phyloP scores from a whole-genome alignment of 805 yeast species.

The Brettanomyces anomalus region DNA sequence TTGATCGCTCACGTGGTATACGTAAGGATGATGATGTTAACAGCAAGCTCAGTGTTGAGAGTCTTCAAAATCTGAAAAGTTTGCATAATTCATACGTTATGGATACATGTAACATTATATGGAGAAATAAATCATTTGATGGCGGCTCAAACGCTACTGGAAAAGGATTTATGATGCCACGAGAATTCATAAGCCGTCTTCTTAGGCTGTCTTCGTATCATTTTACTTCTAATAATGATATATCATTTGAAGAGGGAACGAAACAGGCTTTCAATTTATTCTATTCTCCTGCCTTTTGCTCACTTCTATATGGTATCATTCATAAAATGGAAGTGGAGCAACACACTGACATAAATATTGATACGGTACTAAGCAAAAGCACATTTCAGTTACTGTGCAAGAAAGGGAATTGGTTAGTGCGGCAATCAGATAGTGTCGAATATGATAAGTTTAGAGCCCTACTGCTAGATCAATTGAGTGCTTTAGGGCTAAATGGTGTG shows the following conservation, averaged over 20 bases:
- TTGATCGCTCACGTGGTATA: not conserved
- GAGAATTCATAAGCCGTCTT: slow-evolving; percentile 24
- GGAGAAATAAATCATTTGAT: slow-evolving; percentile 48
- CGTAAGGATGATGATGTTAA: slow-evolving; percentile 8
- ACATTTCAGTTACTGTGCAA: slow-evolving; percentile 28
- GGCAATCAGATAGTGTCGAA: no score
- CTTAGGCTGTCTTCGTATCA: slow-evolving; percentile 7
- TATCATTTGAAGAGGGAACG: not conserved
- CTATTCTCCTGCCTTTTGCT: slow-evolving; percentile 43
- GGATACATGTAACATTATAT: slow-evolving; percentile 45
- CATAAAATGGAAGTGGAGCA: slow-evolving; percentile 38
- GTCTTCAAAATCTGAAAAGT: slow-evolving; percentile 17
- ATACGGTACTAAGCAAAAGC: slow-evolving; percentile 43
- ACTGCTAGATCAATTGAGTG: slow-evolving; percentile 32
- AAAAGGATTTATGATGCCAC: slow-evolving; percentile 31
- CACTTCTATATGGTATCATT: slow-evolving; percentile 33
- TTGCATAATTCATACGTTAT: slow-evolving; percentile 42
- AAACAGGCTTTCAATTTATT: slow-evolving; percentile 30
- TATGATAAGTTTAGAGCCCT: slow-evolving; percentile 39
- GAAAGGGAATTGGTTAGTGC: no score
- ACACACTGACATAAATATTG: slow-evolving; percentile 30
- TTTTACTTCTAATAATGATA: not conserved
- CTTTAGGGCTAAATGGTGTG: slow-evolving; percentile 39
- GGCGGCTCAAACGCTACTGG: slow-evolving; percentile 24
- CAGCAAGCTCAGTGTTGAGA: slow-evolving; percentile 1